These are phyloP conservation scores for Neurospora sp. DNA, from an alignment of 495 filamentous ascomycete genomes.

Conservation along the genomic window DNA sequence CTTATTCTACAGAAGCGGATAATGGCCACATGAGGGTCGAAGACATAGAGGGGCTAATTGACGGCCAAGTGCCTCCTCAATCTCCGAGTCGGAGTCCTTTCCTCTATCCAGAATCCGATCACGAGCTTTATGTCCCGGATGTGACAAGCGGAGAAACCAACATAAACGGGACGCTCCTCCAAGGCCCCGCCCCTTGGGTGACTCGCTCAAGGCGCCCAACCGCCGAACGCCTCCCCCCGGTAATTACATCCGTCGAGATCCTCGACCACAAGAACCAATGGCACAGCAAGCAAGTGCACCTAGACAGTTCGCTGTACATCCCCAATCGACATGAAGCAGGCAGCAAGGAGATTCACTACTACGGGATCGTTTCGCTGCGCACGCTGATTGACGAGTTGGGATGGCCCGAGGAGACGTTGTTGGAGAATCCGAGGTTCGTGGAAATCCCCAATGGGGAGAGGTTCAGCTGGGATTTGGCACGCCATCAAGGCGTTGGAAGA, in stretches of 20 bases:
- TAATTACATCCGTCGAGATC: neutral
- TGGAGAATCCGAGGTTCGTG: neutral
- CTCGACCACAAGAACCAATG: neutral
- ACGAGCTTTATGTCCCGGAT: neutral
- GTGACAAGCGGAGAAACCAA: no score
- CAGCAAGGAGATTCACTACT: neutral
- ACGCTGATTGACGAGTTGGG: neutral
- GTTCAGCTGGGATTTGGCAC: neutral
- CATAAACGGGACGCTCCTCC: no score
- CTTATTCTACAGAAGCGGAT: no score
- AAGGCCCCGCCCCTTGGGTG: no score
- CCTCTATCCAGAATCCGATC: neutral
- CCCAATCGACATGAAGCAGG: neutral
- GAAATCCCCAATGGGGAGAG: neutral
- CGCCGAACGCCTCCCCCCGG: neutral
- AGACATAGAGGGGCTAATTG: no score
- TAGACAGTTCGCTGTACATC: neutral
- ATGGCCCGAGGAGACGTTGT: neutral
- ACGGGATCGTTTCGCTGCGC: neutral
- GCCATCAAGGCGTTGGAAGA: neutral
- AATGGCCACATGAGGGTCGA: no score
- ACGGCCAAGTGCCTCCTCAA: no score
- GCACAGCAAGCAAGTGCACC: neutral
- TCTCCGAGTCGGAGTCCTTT: no score
- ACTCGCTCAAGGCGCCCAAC: no score